Conservation (phyloP, 768 basidiomycete species). For the Pleurotus djamor region DNA sequence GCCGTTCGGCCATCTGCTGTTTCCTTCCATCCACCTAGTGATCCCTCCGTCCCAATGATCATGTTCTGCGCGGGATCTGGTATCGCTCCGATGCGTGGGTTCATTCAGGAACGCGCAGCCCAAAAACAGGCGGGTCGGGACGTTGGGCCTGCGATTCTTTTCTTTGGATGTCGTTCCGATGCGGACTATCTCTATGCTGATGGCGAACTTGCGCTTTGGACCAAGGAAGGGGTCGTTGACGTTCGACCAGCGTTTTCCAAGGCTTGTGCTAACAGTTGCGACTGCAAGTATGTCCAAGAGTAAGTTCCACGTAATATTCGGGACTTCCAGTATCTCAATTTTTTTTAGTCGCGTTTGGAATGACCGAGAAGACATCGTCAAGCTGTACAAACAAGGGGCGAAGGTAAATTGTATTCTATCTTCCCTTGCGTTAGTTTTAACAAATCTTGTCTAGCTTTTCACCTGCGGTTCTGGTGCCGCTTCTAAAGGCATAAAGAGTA, state of each 20-base stretch:
- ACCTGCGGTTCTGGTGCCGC: slow-evolving; percentile 39
- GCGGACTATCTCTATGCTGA: slow-evolving; percentile 42
- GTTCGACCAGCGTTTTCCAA: slow-evolving; percentile 42
- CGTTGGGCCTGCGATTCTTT: slow-evolving; percentile 37
- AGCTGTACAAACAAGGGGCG: slow-evolving; percentile 28
- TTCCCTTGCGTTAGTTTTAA: background rate
- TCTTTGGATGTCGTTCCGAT: slow-evolving; percentile 43
- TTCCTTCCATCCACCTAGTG: slow-evolving; percentile 38
- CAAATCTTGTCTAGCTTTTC: slow-evolving; percentile 26
- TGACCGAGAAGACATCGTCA: slow-evolving; percentile 32
- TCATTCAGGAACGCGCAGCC: slow-evolving; percentile 47
- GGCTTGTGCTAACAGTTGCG: slow-evolving; percentile 21
- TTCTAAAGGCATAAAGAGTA: slow-evolving; percentile 35
- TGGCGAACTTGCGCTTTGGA: slow-evolving; percentile 40
- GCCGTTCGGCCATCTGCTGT: slow-evolving; percentile 34
- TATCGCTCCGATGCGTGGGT: slow-evolving; percentile 47
- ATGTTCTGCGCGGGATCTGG: slow-evolving; percentile 48
- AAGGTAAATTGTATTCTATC: slow-evolving; percentile 21
- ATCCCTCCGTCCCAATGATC: slow-evolving; percentile 12
- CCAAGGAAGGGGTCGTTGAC: slow-evolving; percentile 36
- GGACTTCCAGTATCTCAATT: background rate
- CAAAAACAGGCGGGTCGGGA: slow-evolving; percentile 40
- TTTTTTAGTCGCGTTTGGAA: slow-evolving; percentile 36
- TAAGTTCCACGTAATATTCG: slow-evolving; percentile 14
- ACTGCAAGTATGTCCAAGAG: slow-evolving; percentile 38